Percentiles rank a stretch among this genome's conserved stretches.
phyloP scores from a whole-genome alignment of 2,329 filamentous ascomycete genomes.

The Periconia digitata region DNA sequence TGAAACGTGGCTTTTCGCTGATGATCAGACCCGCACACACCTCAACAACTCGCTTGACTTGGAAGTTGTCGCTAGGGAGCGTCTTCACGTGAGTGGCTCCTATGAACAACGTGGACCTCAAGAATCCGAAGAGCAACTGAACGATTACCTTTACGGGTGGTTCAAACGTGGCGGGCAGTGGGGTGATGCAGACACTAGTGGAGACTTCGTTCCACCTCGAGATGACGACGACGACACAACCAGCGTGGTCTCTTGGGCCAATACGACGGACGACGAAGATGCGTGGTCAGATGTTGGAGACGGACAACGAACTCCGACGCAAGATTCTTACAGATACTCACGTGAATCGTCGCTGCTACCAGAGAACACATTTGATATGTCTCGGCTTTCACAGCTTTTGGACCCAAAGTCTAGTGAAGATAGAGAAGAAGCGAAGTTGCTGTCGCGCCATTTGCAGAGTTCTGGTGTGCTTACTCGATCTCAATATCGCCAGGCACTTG shows the following conservation, averaged over 20 bases:
- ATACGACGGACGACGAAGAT: conserved; percentile 48
- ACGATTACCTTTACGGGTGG: conserved; percentile 77
- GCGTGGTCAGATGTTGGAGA: conserved; percentile 47
- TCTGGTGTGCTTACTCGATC: conserved; percentile 78
- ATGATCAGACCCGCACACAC: conserved; percentile 24
- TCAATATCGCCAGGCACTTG: conserved; percentile 68
- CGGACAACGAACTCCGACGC: conserved; percentile 72
- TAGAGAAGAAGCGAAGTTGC: conserved; percentile 74
- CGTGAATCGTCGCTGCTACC: conserved; percentile 58
- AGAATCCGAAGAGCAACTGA: conserved; percentile 64
- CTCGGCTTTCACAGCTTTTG: conserved; percentile 76
- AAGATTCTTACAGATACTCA: conserved; percentile 54
- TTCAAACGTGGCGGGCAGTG: conserved; percentile 84
- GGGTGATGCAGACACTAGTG: conserved; percentile 78
- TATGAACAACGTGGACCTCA: conserved; percentile 29
- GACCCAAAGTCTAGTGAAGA: conserved; percentile 78
- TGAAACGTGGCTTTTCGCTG: conserved; percentile 26
- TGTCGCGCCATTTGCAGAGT: conserved; percentile 77
- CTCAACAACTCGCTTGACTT: conserved; percentile 63
- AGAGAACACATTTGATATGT: conserved; percentile 56
- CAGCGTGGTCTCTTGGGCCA: conserved; percentile 72
- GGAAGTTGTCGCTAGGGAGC: conserved; percentile 73
- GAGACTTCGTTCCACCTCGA: conserved; percentile 67
- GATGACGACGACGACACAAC: conserved; percentile 70
- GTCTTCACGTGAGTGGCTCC: conserved; percentile 49